Evolutionary conservation across 352 stramenopile genomes (phyloP), one percentile per base, ranked within the genome.

Genomic region (Globisporangium radiosum): DNA sequence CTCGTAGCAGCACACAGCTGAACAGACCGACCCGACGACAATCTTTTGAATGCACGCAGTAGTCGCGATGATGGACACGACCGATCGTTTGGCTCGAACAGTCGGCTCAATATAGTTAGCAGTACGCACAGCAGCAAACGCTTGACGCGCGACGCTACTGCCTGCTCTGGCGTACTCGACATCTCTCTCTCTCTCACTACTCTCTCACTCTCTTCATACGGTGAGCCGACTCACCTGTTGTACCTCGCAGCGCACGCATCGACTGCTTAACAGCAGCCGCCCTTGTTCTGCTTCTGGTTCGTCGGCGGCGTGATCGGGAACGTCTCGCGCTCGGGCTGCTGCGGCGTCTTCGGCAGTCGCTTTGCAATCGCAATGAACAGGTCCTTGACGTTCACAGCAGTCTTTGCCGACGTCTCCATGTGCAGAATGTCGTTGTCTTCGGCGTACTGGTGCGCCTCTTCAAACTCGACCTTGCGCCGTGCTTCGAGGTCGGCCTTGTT

Each of bases 351-450:
- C 6, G 85, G 85, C 58, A 94, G 71, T 44, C 77, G 74, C 71
- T 92, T 90, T 17, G 85, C 85, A 62, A 99, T 99, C 58, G 98
- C 95, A 13, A 98, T 90, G 72, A 99, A 99, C 47, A 99, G 78
- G 51, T 98, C 87, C 72, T 98, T 98, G 40, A 99, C 97, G 74
- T 99, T 99, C 62, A 97, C 97, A 3, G 95, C 93, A 56, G 97
- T 99, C 84, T 99, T 99, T 45, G 98, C 98, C 6, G 94, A 99
- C 49, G 97, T 99, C 68, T 99, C 97, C 82, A 99, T 95, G 82
- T 99, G 97, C 15, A 99, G 78, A 71, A 99, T 98, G 57, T 97
- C 94, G 71, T 99, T 99, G 70, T 99, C 95, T 66, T 98, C 86
- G 11, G 98, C 97, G 66, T 99, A 99, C 65, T 97, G 90, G 66